A percentile compares a stretch with the other conserved stretches of the same genome.
Evolutionary conservation across 2,329 filamentous ascomycete species (phyloP).

Genomic region (Colletotrichum lupini): DNA sequence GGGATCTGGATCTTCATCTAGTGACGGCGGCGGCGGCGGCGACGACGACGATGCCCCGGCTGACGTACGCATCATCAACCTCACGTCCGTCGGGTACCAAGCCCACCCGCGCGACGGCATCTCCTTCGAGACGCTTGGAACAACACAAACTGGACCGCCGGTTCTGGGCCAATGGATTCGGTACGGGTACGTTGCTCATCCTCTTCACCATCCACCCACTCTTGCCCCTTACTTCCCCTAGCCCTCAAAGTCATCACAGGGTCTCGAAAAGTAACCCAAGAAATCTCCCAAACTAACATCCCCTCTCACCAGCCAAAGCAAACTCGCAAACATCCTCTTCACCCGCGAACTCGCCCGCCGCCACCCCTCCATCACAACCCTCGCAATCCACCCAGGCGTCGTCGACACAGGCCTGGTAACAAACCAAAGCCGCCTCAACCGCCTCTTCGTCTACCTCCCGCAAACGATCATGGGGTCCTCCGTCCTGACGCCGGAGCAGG

Average conservation of each 20-base stretch:
- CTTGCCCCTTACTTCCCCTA: no score
- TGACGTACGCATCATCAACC: slow-evolving; percentile 25
- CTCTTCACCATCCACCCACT: not conserved
- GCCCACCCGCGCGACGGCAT: slow-evolving; percentile 22
- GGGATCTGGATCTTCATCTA: no score
- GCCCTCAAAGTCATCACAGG: not conserved
- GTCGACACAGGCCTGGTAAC: slow-evolving; percentile 43
- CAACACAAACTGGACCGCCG: slow-evolving; percentile 7
- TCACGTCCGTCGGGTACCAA: slow-evolving; percentile 37
- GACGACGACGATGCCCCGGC: not conserved
- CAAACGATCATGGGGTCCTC: slow-evolving; percentile 33
- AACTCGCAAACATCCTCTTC: slow-evolving; percentile 47
- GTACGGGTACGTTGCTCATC: slow-evolving; percentile 12
- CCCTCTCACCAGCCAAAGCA: slow-evolving; percentile 40
- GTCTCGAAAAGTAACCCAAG: no score
- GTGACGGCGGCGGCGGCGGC: no score
- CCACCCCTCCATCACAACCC: slow-evolving; percentile 41
- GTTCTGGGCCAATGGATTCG: slow-evolving; percentile 42
- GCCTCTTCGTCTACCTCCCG: slow-evolving; percentile 40
- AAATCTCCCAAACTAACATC: not conserved
- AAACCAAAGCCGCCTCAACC: slow-evolving; percentile 39
- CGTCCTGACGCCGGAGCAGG: slow-evolving; percentile 42
- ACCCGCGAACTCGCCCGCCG: slow-evolving; percentile 43
- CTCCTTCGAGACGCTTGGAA: slow-evolving; percentile 13
- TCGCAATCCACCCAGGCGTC: slow-evolving; percentile 44